These are phyloP conservation scores for Exophiala spinifera DNA, from an alignment of 2,329 filamentous ascomycete species.

Conservation along the genomic window DNA sequence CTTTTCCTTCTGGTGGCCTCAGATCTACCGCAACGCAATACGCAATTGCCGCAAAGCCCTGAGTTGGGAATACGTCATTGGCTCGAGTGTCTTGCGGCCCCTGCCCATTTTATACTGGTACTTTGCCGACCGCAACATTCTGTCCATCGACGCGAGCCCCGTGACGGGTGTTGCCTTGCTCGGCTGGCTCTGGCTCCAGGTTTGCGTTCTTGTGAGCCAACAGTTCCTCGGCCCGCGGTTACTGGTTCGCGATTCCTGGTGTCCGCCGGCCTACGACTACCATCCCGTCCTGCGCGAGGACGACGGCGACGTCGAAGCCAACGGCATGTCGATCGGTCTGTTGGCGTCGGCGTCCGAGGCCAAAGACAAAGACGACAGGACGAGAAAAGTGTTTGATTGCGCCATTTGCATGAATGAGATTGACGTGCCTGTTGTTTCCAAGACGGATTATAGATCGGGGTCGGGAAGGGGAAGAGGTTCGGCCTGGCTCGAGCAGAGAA, in stretches of 20 bases:
- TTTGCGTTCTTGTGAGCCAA: conserved; percentile 74
- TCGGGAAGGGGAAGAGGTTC: conserved; percentile 40
- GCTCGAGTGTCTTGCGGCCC: conserved; percentile 75
- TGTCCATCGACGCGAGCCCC: conserved; percentile 70
- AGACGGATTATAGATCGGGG: conserved; percentile 41
- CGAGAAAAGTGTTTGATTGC: conserved; percentile 73
- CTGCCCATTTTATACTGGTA: conserved; percentile 86
- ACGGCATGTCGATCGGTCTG: conserved; percentile 69
- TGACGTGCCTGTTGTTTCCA: conserved; percentile 75
- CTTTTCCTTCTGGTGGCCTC: conserved; percentile 86
- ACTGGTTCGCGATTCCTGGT: conserved; percentile 69
- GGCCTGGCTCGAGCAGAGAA: conserved; percentile 68
- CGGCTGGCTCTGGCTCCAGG: conserved; percentile 84
- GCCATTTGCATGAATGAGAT: conserved; percentile 91
- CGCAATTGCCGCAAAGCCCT: conserved; percentile 89
- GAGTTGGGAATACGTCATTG: conserved; percentile 85
- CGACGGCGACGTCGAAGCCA: conserved; percentile 71
- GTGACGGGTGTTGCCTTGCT: conserved; percentile 62
- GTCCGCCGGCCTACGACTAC: conserved; percentile 76
- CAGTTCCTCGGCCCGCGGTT: conserved; percentile 85
- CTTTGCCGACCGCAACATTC: conserved; percentile 70
- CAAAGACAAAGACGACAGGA: conserved; percentile 40
- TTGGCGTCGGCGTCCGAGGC: conserved; percentile 49
- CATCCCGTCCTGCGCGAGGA: conserved; percentile 79
- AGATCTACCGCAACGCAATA: conserved; percentile 84